Conservation (phyloP, 1,139 yeast species). For the Yamadazyma dushanensis region DNA sequence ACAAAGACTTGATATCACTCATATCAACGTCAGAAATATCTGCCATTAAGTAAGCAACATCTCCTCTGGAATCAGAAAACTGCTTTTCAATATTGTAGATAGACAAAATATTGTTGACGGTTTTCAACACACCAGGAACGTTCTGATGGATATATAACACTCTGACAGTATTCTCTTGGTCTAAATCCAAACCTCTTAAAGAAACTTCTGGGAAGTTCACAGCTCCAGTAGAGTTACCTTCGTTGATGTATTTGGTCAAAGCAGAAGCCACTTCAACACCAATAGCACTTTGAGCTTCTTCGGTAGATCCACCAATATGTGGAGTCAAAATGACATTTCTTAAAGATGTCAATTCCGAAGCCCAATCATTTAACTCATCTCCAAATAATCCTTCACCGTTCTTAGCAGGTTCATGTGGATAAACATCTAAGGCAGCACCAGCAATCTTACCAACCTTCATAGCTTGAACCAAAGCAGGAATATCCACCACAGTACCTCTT, state of each 20-base stretch:
- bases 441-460: conserved; percentile 92
- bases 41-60: conserved; percentile 96
- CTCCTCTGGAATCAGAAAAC: conserved; percentile 94
- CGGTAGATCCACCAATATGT: conserved; percentile 98
- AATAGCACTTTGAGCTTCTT: conserved; percentile 97
- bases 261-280: conserved; percentile 93
- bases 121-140: conserved; percentile 98
- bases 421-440: conserved; percentile 97
- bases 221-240: conserved; percentile 94
- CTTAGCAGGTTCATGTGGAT: conserved; percentile 96
- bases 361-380: conserved; percentile 76
- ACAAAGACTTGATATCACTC: conserved; percentile 79
- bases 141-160: conserved; percentile 95
- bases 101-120: conserved; percentile 93
- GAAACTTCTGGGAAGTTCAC: conserved; percentile 99
- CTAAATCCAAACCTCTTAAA: conserved; percentile 84
- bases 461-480: conserved; percentile 89
- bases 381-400: conserved; percentile 83
- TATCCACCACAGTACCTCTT: conserved; percentile 96
- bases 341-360: conserved; percentile 75
- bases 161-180: conserved; percentile 86
- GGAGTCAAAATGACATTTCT: conserved; percentile 93
- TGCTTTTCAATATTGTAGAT: conserved; percentile 97
- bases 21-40: conserved; percentile 87
- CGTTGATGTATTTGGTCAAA: conserved; percentile 87